Base-by-base conservation (phyloP, 306 rosid genomes). In the Lathyrus aphaca region DNA sequence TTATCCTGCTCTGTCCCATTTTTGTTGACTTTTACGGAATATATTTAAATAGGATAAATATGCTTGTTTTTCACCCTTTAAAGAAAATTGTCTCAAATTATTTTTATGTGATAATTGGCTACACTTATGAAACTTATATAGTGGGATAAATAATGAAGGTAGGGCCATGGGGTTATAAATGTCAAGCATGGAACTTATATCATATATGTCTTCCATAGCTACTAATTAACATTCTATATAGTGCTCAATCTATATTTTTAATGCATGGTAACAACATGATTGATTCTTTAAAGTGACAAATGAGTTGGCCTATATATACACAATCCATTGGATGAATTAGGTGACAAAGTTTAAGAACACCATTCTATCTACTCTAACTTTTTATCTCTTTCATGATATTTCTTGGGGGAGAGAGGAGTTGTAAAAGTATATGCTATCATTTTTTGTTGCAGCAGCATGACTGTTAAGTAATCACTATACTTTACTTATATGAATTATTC, bases 101-200 rank as follows among this genome's bases (percentile, higher is more conserved):
- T 66, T 76, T 42, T 64, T 58, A 44, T 79, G 46, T 79, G 40
- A 69, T 45, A 72, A 59, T 63, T 12, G 32, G 18, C 17, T 6
- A 66, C 15, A 73, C 59, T 56, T 50, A 55, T 55, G 57, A 53
- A 19, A 76, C 64, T 57, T 63, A 71, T 55, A 77, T 56, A 77
- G 72, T 77, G 69, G 64, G 75, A 29, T 69, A 75, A 75, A 81
- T 84, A 63, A 81, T 81, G 77, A 69, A 64, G 15, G 82, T 73
- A 69, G 88, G 86, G 25, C 90, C 86, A 74, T 64, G 73, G 73
- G 83, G 39, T 69, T 72, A 72, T 60, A 39, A 82, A 76, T 66
- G 80, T 37, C 67, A 58, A 67, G 73, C 74, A 69, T 40, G 81
- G 58, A 57, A 74, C 58, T 74, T 72, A 29, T 53, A 74, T 83